A percentile compares a stretch with the other conserved stretches of the same genome.
phyloP scores from a whole-genome alignment of 768 basidiomycete genomes.

The Tremella fuciformis region DNA sequence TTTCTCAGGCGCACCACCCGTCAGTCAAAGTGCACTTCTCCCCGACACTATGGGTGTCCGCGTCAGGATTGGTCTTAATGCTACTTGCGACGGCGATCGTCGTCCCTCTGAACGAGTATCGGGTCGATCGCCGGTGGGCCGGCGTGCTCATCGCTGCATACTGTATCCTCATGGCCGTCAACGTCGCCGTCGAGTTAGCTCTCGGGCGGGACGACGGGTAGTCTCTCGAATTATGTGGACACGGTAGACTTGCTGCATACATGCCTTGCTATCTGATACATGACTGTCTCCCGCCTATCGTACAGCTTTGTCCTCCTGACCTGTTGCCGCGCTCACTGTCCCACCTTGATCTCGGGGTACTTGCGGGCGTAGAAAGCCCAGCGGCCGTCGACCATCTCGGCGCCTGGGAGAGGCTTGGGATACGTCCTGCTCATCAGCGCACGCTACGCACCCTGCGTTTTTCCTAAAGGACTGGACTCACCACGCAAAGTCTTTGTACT shows the following conservation, averaged over 20 bases:
- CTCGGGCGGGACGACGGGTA: constrained; percentile 23
- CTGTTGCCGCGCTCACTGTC: too few species aligned
- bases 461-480: too few species aligned
- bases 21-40: constrained; percentile 68
- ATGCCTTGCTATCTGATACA: too few species aligned
- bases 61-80: constrained; percentile 72
- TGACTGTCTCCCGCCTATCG: too few species aligned
- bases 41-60: constrained; percentile 77
- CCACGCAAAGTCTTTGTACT: constrained; percentile 49
- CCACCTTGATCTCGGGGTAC: neutral
- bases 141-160: constrained; percentile 73
- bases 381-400: constrained; percentile 40
- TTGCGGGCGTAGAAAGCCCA: constrained; percentile 43
- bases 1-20: constrained; percentile 59
- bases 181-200: constrained; percentile 71
- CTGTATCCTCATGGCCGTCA: constrained; percentile 69
- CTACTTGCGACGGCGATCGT: constrained; percentile 72
- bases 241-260: too few species aligned
- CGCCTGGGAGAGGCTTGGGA: constrained; percentile 42
- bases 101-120: constrained; percentile 80
- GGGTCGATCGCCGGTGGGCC: constrained; percentile 78
- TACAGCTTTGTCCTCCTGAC: too few species aligned
- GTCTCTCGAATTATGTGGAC: too few species aligned
- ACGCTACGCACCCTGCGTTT: too few species aligned
- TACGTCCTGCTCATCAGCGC: constrained; percentile 38